These are phyloP conservation scores for Rostrohypoxylon terebratum DNA, from an alignment of 495 filamentous ascomycete species.

Conservation along the genomic window DNA sequence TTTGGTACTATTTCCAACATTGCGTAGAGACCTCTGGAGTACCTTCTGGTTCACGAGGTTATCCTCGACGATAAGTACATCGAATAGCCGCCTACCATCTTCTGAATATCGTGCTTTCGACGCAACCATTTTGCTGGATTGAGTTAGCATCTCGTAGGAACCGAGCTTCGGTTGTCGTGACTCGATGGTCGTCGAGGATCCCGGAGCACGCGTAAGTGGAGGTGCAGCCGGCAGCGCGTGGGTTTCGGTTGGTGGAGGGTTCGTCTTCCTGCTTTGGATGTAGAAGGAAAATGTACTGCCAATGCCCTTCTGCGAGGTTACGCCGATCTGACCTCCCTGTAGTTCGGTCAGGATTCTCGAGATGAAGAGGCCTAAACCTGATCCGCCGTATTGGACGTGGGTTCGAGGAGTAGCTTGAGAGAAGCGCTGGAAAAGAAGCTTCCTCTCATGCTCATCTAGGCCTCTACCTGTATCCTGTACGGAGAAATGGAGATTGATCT, in stretches of 20 bases:
- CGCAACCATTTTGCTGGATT: slow-evolving; percentile 14
- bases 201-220: slow-evolving; percentile 47
- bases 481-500: slow-evolving; percentile 77
- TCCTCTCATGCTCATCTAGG: slow-evolving; percentile 76
- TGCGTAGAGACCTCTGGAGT: slow-evolving; percentile 75
- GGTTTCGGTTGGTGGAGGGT: slow-evolving; percentile 29
- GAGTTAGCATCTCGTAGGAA: slow-evolving; percentile 12
- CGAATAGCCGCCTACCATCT: slow-evolving; percentile 51
- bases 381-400: slow-evolving; percentile 84
- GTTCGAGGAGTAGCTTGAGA: slow-evolving; percentile 81
- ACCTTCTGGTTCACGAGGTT: slow-evolving; percentile 85
- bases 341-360: slow-evolving; percentile 80
- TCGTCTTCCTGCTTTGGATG: slow-evolving; percentile 58
- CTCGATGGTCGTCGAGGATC: slow-evolving; percentile 44
- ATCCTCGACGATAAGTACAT: slow-evolving; percentile 82
- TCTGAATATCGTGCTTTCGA: slow-evolving; percentile 46
- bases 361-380: slow-evolving; percentile 85
- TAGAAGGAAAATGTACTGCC: slow-evolving; percentile 91
- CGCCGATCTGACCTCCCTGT: slow-evolving; percentile 87
- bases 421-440: slow-evolving; percentile 82
- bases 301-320: slow-evolving; percentile 73
- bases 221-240: slow-evolving; percentile 38
- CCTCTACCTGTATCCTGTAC: slow-evolving; percentile 85
- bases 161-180: slow-evolving; percentile 40
- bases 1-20: slow-evolving; percentile 73